A percentile compares a stretch with the other conserved stretches of the same genome.
Conservation (phyloP, 805 yeast genomes). For the Ogataea neopini region DNA sequence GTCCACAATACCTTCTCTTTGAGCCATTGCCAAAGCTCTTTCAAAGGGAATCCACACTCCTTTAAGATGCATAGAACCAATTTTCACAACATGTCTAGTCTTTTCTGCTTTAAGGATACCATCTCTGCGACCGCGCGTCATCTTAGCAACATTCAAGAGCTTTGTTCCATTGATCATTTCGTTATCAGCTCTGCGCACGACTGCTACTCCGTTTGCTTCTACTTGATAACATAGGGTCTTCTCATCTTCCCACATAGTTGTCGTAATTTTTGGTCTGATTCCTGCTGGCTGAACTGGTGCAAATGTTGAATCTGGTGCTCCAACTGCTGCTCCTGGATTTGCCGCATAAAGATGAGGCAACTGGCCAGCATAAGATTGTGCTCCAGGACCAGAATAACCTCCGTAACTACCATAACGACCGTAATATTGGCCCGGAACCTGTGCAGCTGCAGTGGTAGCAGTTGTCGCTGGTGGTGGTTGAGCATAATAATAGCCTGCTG, state of each 20-base stretch:
- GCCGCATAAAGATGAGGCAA: constrained; percentile 17
- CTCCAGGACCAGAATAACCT: constrained; percentile 6
- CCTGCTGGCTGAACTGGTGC: constrained; percentile 35
- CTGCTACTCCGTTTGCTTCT: constrained; percentile 66
- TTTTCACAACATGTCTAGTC: constrained; percentile 67
- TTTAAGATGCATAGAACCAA: constrained; percentile 73
- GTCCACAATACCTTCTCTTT: constrained; percentile 64
- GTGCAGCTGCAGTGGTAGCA: constrained; percentile 7
- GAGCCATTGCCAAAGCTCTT: constrained; percentile 68
- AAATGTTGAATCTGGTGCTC: constrained; percentile 7
- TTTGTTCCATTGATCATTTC: constrained; percentile 75
- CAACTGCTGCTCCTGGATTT: constrained; percentile 9
- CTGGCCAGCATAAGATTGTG: constrained; percentile 18
- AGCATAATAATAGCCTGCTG: constrained; percentile 15
- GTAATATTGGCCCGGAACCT: constrained; percentile 17
- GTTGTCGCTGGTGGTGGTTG: constrained; percentile 14
- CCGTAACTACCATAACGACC: constrained; percentile 21
- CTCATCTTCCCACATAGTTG: constrained; percentile 78
- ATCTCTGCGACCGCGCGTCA: constrained; percentile 74
- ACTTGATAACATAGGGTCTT: constrained; percentile 72
- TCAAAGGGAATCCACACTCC: constrained; percentile 81
- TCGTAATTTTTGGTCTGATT: constrained; percentile 50
- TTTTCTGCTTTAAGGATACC: constrained; percentile 69
- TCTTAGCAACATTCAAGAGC: constrained; percentile 65
- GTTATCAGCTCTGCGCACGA: constrained; percentile 69